Conservation (phyloP, 2,329 filamentous ascomycete species). For the Shiraia bambusicola region DNA sequence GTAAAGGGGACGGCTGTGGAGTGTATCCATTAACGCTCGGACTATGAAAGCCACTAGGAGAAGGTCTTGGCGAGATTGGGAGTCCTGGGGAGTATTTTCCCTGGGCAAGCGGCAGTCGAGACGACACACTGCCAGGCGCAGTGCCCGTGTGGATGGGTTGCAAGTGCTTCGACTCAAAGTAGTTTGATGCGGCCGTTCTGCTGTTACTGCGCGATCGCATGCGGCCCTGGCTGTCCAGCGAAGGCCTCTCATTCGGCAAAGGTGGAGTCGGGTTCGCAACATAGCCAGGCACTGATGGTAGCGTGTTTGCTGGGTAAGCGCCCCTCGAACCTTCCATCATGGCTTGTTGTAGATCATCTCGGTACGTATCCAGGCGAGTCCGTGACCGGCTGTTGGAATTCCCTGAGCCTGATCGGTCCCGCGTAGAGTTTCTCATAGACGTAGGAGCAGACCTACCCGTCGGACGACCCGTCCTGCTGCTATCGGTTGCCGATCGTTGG, state of each 20-base stretch:
- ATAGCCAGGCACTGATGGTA: slow-evolving; percentile 40
- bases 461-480: slow-evolving; percentile 31
- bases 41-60: slow-evolving; percentile 42
- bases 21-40: slow-evolving; percentile 31
- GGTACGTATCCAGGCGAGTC: slow-evolving; percentile 52
- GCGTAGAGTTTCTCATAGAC: slow-evolving; percentile 44
- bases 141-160: slow-evolving; percentile 40
- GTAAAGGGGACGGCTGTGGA: slow-evolving; percentile 48
- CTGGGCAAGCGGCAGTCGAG: slow-evolving; percentile 28
- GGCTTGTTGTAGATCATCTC: slow-evolving; percentile 56
- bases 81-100: slow-evolving; percentile 33
- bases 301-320: slow-evolving; percentile 34
- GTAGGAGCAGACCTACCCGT: slow-evolving; percentile 42
- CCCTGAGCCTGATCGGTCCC: slow-evolving; percentile 59
- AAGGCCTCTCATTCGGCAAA: slow-evolving; percentile 28
- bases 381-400: slow-evolving; percentile 55
- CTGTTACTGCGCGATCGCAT: slow-evolving; percentile 43
- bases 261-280: slow-evolving; percentile 32
- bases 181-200: slow-evolving; percentile 32
- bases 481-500: slow-evolving; percentile 40
- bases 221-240: slow-evolving; percentile 29
- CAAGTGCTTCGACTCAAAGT: slow-evolving; percentile 42
- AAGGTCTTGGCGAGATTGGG: slow-evolving; percentile 41
- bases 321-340: slow-evolving; percentile 49
- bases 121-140: slow-evolving; percentile 21